Percentiles rank a stretch among this genome's conserved stretches.
phyloP scores from a whole-genome alignment of 73 alveolate genomes.

The Paraurostyla sp. region DNA sequence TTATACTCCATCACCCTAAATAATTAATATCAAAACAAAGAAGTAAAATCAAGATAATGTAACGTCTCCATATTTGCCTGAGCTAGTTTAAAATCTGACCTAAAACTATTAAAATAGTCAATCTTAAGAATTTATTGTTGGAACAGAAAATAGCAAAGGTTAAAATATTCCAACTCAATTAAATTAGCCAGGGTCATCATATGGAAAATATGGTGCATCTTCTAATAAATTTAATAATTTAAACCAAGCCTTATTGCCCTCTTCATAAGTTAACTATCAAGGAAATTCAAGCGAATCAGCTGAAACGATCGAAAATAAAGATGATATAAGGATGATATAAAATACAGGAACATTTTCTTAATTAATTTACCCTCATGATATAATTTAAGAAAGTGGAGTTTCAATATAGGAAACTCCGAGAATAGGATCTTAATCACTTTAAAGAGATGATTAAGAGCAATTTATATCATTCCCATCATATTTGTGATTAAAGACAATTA shows the following conservation, averaged over 20 bases:
- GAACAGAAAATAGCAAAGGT: not conserved
- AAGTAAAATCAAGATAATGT: not conserved
- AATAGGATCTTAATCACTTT: conserved; percentile 18
- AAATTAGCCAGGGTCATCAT: no score
- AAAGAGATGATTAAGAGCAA: not conserved
- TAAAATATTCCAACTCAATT: not conserved
- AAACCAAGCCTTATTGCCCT: no score
- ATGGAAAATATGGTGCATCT: no score
- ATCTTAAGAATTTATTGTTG: not conserved
- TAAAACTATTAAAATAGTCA: not conserved
- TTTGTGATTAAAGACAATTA: no score
- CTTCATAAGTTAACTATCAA: not conserved
- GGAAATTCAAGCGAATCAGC: not conserved
- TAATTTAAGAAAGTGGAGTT: not conserved
- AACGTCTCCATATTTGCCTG: not conserved
- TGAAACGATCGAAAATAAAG: not conserved
- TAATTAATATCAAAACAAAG: not conserved
- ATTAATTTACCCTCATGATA: not conserved
- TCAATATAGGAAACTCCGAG: not conserved
- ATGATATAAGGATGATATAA: no score
- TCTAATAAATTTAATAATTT: no score
- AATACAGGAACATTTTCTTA: conserved; percentile 17
- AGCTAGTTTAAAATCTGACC: not conserved
- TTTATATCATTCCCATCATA: not conserved
- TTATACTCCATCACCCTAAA: not conserved